Evolutionary conservation across 192 early-diverging fungal species (phyloP), one percentile per base, ranked within the genome.

Genomic region (Coemansia asiatica): DNA sequence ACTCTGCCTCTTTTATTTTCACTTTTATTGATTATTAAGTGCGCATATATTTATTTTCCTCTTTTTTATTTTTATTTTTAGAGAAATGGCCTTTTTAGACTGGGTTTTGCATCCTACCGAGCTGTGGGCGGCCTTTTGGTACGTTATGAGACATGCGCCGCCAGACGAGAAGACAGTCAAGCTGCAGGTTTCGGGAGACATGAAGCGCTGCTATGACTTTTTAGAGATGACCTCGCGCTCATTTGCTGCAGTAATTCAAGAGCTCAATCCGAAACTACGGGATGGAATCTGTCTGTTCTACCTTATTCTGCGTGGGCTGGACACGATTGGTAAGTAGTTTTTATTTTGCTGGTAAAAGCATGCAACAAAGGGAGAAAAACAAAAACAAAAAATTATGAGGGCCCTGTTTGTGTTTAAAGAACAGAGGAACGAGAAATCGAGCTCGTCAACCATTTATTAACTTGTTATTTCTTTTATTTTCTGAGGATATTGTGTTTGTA

Each of bases 231-330:
- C 95, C 31, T 97, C 95, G 53, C 92, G 97, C 50, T 96, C 94
- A 62, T 99, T 98, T 79, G 89, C 94, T 22, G 88, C 92, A 28
- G 96, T 99, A 57, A 99, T 98, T 82, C 90, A 92, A 76, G 88
- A 90, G 61, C 78, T 94, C 53, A 83, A 92, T 73, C 88, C 89
- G 25, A 88, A 85, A 36, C 82, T 94, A 22, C 89, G 90, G 64
- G 91, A 94, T 65, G 86, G 77, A 73, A 85, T 98, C 49, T 98
- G 96, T 74, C 66, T 99, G 58, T 98, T 98, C 79, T 99, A 99
- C 77, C 85, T 99, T 56, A 84, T 95, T 33, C 85, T 99, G 63
- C 90, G 97, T 33, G 97, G 92, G 15, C 85, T 99, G 51, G 97
- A 99, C 75, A 99, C 97, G 2, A 87, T 99, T 61, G 97, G 79